Evolutionary conservation across 1,284 basidiomycete genomes (phyloP), one percentile per base, ranked within the genome.

Genomic region (Ceratobasidium sp.): DNA sequence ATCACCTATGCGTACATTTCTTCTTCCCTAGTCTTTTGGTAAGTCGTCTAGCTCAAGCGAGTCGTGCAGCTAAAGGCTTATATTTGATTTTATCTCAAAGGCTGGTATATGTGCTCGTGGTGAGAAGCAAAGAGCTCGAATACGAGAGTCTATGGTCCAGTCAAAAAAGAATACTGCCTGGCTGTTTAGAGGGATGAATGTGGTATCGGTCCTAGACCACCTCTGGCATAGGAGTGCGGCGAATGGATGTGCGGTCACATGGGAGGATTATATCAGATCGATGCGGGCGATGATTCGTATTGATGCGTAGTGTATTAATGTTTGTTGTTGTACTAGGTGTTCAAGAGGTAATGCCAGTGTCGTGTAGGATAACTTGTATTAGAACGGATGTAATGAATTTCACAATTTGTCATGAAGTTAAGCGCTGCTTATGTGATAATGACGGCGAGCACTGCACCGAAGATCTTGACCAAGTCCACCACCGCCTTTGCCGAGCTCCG

Each of bases 41-140:
- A 8, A 9, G 65, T 54, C 14, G 8, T 41, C 44, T 56, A 15
- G 15, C 15, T 29, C 22, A 24, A 48, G n/a, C n/a, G n/a, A n/a
- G n/a, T n/a, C n/a, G n/a, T n/a, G n/a, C n/a, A n/a, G n/a, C n/a
- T n/a, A n/a, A n/a, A n/a, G n/a, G n/a, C n/a, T 31, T 8, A 27
- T 59, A 59, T 59, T n/a, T n/a, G n/a, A 67, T 19, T 24, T 19
- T 15, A 17, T n/a, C n/a, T n/a, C 33, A 6, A 11, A 67, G 66
- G 66, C 41, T 45, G 66, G 33, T 44, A 33, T 48, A 47, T 69
- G 66, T 29, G 14, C 66, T 6, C 66, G 27, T n/a, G 59, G 54
- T 27, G 54, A 69, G 33, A 27, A 29, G 19, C 51, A 57, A 9
- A 11, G 66, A 24, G n/a, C 17, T 6, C 15, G 19, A 14, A 31